Base-by-base conservation (phyloP, 108 stramenopile genomes). In the Licmophora abbreviata region DNA sequence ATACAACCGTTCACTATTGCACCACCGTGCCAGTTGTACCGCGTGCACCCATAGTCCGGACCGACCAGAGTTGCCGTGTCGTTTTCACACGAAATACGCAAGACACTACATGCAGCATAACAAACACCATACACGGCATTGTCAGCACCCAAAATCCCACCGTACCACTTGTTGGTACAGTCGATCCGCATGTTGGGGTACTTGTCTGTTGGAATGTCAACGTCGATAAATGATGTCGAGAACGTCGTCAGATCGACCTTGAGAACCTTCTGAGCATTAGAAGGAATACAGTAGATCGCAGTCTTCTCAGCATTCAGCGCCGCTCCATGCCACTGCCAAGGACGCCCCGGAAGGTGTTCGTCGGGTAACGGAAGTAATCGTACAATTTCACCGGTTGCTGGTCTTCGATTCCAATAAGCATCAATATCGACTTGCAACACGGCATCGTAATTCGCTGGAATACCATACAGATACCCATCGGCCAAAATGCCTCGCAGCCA, bases 271-370 rank as follows among this genome's bases (percentile, higher is more conserved):
- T 68, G 15, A 2, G 87, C 80, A 67, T 86, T 87, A 24, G 78
- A 74, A 17, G 92, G 92, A 51, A 93, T 81, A 30, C 77, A 76
- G 51, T 87, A 93, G 20, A 93, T 84, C 23, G 79, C 84, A 12
- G 83, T 86, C 37, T 79, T 37, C 40, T 86, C 69, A 18, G 54
- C 48, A 56, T 85, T 85, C 27, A 88, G 48, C 20, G 76, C 74
- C 11, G 83, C 92, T 29, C 92, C 92, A 59, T 93, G 92, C 85
- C 85, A 93, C 58, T 76, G 78, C 90, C 90, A 92, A 58, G 60
- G 53, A 47, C 51, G 61, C 12, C 61, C 55, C 32, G 52, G 56
- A 29, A 54, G 58, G 36, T 81, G 69, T 2, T 36, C 59, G 22
- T 71, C 63, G 7, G 80, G 80, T 15, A 80, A 42, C 11, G 68